Evolutionary conservation across 768 basidiomycete species (phyloP).

Genomic region (Sistotremastrum suecicum): DNA sequence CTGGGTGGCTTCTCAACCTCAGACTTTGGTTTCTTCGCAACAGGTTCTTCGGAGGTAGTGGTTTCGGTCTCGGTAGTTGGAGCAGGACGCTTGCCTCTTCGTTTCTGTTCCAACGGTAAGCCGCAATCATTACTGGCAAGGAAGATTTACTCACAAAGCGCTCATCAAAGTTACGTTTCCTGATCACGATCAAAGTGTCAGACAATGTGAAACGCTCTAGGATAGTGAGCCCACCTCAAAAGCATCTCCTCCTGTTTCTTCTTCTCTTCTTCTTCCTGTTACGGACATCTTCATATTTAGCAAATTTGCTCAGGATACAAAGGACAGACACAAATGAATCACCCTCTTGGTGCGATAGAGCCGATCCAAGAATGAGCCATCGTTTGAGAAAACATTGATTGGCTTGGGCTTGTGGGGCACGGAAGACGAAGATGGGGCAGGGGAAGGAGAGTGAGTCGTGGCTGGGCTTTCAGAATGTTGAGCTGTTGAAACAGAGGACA

Average conservation of each 20-base stretch:
- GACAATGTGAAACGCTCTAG: neutral
- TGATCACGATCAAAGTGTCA: slow-evolving; percentile 12
- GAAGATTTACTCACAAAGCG: slow-evolving; percentile 37
- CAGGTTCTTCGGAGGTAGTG: slow-evolving; percentile 20
- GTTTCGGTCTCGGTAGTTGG: slow-evolving; percentile 20
- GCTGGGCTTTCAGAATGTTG: neutral
- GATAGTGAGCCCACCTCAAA: slow-evolving; percentile 26
- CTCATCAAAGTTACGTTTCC: slow-evolving; percentile 46
- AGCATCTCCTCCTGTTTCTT: slow-evolving; percentile 37
- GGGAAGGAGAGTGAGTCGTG: slow-evolving; percentile 12
- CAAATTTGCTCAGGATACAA: neutral
- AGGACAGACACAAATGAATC: slow-evolving; percentile 4
- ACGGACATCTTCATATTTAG: slow-evolving; percentile 2
- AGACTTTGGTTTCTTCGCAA: slow-evolving; percentile 26
- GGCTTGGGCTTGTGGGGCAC: slow-evolving; percentile 25
- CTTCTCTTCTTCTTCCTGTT: slow-evolving; percentile 45
- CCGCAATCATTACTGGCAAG: neutral
- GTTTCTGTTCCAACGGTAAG: slow-evolving; percentile 26
- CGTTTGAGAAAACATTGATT: slow-evolving; percentile 52
- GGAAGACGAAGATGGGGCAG: slow-evolving; percentile 12
- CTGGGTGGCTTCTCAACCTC: slow-evolving; percentile 16
- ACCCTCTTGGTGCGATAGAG: slow-evolving; percentile 47
- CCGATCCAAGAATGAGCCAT: slow-evolving; percentile 54
- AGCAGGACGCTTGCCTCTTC: slow-evolving; percentile 40
- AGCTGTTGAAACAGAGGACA: neutral